A percentile compares a stretch with the other conserved stretches of the same genome.
Evolutionary conservation across 2,329 filamentous ascomycete genomes (phyloP).

Genomic region (Phialophora expanda): DNA sequence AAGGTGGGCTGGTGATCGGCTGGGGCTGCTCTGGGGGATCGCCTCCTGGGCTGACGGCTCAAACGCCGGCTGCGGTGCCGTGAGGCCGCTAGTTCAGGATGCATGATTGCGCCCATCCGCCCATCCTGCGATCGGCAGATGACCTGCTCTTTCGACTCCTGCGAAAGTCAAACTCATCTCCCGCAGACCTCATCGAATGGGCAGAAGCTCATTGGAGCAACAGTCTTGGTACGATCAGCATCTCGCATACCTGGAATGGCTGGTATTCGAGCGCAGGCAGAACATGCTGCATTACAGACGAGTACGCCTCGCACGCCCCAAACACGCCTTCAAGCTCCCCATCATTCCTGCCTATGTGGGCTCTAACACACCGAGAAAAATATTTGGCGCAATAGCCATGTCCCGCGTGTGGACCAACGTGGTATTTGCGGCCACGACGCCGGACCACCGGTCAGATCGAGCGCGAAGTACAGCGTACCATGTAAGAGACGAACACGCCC

Average conservation of each 20-base stretch:
- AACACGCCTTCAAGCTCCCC: background rate
- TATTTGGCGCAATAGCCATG: background rate
- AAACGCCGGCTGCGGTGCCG: conserved; percentile 17
- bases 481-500: conserved; percentile 1
- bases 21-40: conserved; percentile 12
- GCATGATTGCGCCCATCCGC: background rate
- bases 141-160: conserved; percentile 9
- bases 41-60: conserved; percentile 18
- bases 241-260: background rate
- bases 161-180: conserved; percentile 17
- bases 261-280: background rate
- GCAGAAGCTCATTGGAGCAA: background rate
- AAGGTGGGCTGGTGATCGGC: conserved; percentile 15
- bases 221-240: background rate
- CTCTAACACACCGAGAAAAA: background rate
- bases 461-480: background rate
- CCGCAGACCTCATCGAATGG: background rate
- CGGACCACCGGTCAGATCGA: conserved; percentile 1
- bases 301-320: background rate
- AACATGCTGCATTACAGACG: background rate
- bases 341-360: background rate
- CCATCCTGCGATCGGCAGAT: conserved; percentile 23
- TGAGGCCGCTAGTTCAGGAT: background rate
- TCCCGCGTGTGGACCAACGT: conserved; percentile 13
- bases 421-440: background rate